phyloP scores from a whole-genome alignment of 176 grass and related monocot genomes.

The Otatea glauca region DNA sequence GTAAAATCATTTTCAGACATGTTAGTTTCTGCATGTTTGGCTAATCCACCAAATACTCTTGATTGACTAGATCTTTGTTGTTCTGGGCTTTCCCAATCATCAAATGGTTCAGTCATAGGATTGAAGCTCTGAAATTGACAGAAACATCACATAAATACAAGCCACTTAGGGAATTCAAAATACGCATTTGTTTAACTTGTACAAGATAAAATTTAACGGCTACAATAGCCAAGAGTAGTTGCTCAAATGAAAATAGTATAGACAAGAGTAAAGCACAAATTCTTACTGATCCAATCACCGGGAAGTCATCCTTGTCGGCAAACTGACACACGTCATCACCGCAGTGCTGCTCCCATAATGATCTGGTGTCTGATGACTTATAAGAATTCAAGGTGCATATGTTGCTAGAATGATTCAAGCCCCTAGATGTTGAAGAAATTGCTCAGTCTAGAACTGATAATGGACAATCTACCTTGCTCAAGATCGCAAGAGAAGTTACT shows the following conservation, averaged over 20 bases:
- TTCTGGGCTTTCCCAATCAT: slow-evolving; percentile 70
- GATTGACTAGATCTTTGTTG: slow-evolving; percentile 48
- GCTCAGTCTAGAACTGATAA: slow-evolving; percentile 15
- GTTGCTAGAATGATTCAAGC: slow-evolving; percentile 46
- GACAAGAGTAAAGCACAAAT: not conserved
- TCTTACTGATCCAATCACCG: slow-evolving; percentile 63
- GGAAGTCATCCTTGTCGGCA: slow-evolving; percentile 56
- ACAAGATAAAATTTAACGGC: not conserved
- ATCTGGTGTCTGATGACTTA: slow-evolving; percentile 46
- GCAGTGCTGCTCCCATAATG: slow-evolving; percentile 55
- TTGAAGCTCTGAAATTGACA: slow-evolving; percentile 74
- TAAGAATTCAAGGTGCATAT: slow-evolving; percentile 37
- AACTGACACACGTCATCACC: slow-evolving; percentile 63
- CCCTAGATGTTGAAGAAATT: slow-evolving; percentile 36
- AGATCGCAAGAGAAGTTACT: slow-evolving; percentile 33
- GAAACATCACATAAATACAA: slow-evolving; percentile 5
- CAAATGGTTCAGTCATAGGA: slow-evolving; percentile 79
- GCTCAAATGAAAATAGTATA: slow-evolving; percentile 1
- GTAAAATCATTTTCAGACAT: slow-evolving; percentile 65
- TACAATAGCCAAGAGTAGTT: slow-evolving; percentile 9
- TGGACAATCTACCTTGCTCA: not conserved
- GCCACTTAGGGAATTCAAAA: not conserved
- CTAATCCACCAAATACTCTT: slow-evolving; percentile 53
- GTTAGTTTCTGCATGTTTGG: slow-evolving; percentile 45
- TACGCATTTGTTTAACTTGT: not conserved